phyloP scores from a whole-genome alignment of 495 filamentous ascomycete species.

The Staphylotrichum longicolle region DNA sequence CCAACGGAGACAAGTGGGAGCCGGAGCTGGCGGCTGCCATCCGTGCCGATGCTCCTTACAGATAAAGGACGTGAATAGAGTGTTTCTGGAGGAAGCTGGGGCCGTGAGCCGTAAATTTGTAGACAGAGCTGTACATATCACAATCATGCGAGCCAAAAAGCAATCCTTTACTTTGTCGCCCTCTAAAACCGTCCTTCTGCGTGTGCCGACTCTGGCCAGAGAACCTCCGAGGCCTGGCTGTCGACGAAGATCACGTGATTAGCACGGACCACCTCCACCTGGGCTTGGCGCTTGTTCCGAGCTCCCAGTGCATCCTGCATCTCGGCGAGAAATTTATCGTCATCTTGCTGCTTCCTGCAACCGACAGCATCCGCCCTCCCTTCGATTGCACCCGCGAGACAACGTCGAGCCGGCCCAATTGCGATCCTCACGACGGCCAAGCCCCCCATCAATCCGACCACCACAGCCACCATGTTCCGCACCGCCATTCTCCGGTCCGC shows the following conservation, averaged over 20 bases:
- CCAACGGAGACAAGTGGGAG: constrained; percentile 97
- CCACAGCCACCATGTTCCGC: constrained; percentile 67
- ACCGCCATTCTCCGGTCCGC: constrained; percentile 70
- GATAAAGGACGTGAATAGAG: constrained; percentile 48
- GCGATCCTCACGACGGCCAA: constrained; percentile 20
- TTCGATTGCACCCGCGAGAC: constrained; percentile 12
- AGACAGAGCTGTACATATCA: constrained; percentile 36
- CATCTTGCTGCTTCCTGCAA: constrained; percentile 22
- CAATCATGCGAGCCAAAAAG: constrained; percentile 1
- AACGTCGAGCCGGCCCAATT: constrained; percentile 14
- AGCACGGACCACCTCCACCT: constrained; percentile 20
- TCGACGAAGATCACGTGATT: constrained; percentile 13
- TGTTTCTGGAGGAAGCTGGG: constrained; percentile 6
- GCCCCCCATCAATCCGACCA: constrained; percentile 5
- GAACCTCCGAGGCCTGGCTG: too few species aligned
- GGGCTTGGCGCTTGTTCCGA: constrained; percentile 16
- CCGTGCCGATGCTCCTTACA: constrained; percentile 84
- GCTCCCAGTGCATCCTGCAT: constrained; percentile 23
- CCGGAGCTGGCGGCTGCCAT: constrained; percentile 90
- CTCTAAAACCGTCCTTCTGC: too few species aligned
- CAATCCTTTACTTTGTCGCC: constrained; percentile 8
- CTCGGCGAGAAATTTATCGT: constrained; percentile 49
- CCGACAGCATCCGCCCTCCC: constrained; percentile 22
- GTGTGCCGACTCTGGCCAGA: too few species aligned
- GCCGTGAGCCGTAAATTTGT: constrained; percentile 23